Percentiles rank a stretch among this genome's conserved stretches.
Conservation (phyloP, 2,329 filamentous ascomycete species). For the Ophiostoma piceae region DNA sequence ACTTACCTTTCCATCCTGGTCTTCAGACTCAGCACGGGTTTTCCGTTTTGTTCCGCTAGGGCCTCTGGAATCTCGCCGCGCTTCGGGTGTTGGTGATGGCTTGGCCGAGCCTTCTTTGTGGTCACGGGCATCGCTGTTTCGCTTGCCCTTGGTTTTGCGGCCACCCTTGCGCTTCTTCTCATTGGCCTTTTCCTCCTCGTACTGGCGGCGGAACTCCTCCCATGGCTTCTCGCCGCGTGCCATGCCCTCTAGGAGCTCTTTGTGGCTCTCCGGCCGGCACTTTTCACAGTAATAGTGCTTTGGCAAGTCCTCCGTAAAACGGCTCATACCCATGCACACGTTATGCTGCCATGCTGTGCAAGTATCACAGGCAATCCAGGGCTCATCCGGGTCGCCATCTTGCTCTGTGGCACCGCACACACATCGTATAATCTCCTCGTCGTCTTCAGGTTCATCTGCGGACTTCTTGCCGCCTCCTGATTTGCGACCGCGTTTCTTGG, state of each 20-base stretch:
- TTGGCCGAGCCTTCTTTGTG: conserved; percentile 43
- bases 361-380: conserved; percentile 93
- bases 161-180: conserved; percentile 53
- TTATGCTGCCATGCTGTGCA: conserved; percentile 97
- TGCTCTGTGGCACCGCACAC: conserved; percentile 85
- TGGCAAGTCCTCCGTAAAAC: conserved; percentile 70
- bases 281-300: conserved; percentile 89
- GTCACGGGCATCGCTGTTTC: conserved; percentile 51
- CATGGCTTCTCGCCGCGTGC: conserved; percentile 78
- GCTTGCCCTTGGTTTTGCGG: conserved; percentile 60
- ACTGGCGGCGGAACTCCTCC: conserved; percentile 62
- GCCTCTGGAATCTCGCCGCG: conserved; percentile 35
- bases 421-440: conserved; percentile 79
- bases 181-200: conserved; percentile 58
- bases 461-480: conserved; percentile 55
- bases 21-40: conserved; percentile 51
- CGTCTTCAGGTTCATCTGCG: conserved; percentile 46
- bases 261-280: conserved; percentile 80
- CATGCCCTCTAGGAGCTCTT: conserved; percentile 71
- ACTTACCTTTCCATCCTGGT: conserved; percentile 42
- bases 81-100: conserved; percentile 37
- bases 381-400: conserved; percentile 77
- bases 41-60: conserved; percentile 47
- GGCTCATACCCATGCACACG: conserved; percentile 81
- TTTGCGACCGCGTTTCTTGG: conserved; percentile 47